These are phyloP conservation scores for Saccharomycopsis fibuligera DNA, from an alignment of 805 yeast genomes.

Conservation along the genomic window DNA sequence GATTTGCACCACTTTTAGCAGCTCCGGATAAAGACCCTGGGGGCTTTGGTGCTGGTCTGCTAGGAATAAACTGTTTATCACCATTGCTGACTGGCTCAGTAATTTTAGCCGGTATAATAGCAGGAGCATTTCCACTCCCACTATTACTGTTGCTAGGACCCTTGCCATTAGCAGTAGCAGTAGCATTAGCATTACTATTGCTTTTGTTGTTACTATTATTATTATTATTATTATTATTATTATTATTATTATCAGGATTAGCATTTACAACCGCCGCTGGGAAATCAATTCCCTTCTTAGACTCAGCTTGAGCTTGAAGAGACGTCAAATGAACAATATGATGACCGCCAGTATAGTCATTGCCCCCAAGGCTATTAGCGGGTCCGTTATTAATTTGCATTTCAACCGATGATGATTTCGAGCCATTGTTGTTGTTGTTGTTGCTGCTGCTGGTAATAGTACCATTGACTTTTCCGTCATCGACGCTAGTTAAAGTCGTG, in stretches of 20 bases:
- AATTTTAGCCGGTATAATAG: neutral
- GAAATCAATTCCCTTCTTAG: neutral
- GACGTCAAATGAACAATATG: constrained; percentile 18
- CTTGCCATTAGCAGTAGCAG: neutral
- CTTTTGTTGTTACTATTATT: neutral
- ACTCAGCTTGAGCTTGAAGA: constrained; percentile 13
- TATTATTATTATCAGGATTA: neutral
- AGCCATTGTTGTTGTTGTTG: neutral
- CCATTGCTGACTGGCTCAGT: neutral
- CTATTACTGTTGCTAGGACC: constrained; percentile 10
- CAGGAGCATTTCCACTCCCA: constrained; percentile 23
- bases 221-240: neutral
- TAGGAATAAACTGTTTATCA: neutral
- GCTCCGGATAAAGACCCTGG: neutral
- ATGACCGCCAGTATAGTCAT: constrained; percentile 17
- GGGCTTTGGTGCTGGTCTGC: constrained; percentile 5
- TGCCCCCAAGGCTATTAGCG: constrained; percentile 10
- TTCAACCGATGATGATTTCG: neutral
- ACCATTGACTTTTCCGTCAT: too few relatives aligned
- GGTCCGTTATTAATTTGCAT: neutral
- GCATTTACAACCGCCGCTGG: neutral
- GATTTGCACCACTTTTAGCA: neutral
- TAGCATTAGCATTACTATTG: neutral
- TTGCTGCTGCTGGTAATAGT: neutral
- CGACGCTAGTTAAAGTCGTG: too few relatives aligned